Conservation (phyloP, 2,329 filamentous ascomycete species). For the Ploettnerulaceae sp. region DNA sequence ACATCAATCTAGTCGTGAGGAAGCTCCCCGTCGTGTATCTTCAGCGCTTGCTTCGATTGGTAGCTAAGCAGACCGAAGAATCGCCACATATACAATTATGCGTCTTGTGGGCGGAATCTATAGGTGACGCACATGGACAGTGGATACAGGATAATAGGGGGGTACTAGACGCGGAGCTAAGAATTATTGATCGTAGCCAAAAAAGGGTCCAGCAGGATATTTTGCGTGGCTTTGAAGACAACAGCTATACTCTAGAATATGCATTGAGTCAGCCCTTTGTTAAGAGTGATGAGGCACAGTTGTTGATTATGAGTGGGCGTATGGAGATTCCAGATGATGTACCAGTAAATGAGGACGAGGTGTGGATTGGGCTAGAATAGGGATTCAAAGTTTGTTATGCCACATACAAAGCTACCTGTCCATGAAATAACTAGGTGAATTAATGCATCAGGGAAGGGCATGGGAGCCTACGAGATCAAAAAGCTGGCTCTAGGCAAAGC, state of each 20-base stretch:
- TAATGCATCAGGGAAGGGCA: too few relatives aligned
- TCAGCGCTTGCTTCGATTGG: constrained; percentile 75
- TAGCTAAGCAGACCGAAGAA: constrained; percentile 81
- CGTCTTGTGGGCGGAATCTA: constrained; percentile 82
- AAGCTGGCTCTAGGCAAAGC: too few relatives aligned
- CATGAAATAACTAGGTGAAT: too few relatives aligned
- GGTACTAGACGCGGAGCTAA: constrained; percentile 77
- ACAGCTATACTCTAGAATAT: constrained; percentile 85
- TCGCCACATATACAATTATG: constrained; percentile 95
- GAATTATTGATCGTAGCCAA: constrained; percentile 76
- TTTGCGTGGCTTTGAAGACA: constrained; percentile 77
- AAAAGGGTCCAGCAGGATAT: constrained; percentile 77
- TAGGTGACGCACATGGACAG: constrained; percentile 76
- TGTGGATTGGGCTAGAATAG: constrained; percentile 49
- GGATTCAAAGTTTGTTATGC: neutral
- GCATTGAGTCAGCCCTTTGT: constrained; percentile 52
- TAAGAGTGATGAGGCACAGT: constrained; percentile 29
- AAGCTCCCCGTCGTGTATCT: constrained; percentile 83
- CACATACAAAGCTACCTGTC: too few relatives aligned
- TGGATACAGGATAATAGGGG: constrained; percentile 78
- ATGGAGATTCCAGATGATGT: constrained; percentile 31
- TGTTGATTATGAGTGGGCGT: constrained; percentile 36
- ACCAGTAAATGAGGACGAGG: constrained; percentile 40
- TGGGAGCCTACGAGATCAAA: too few relatives aligned
- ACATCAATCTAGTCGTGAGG: constrained; percentile 73